phyloP scores from a whole-genome alignment of 2,329 filamentous ascomycete genomes.

The Exophiala sideris region DNA sequence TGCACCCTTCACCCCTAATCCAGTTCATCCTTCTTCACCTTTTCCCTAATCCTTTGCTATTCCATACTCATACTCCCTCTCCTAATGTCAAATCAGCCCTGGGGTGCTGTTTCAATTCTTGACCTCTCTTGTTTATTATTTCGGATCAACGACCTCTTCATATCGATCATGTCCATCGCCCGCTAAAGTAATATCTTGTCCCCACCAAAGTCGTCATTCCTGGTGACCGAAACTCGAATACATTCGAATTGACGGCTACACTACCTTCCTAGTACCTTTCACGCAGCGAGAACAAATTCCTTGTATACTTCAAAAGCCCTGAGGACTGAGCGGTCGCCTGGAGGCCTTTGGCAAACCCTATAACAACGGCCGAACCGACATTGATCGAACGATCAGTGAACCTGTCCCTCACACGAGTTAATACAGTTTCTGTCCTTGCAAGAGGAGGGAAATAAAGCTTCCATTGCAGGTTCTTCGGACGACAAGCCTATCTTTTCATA shows the following conservation, averaged over 20 bases:
- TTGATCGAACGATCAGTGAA: no score
- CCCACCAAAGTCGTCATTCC: constrained; percentile 1
- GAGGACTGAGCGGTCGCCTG: no score
- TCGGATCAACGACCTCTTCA: constrained; percentile 6
- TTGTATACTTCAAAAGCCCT: no score
- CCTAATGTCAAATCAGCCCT: constrained; percentile 24
- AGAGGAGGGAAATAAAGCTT: no score
- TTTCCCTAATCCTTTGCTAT: constrained; percentile 7
- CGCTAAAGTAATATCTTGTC: constrained; percentile 18
- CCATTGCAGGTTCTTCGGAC: no score
- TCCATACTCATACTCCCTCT: constrained; percentile 7
- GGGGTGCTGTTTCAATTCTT: constrained; percentile 26
- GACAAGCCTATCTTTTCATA: background rate
- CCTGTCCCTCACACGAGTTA: no score
- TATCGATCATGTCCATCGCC: constrained; percentile 5
- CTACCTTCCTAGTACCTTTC: no score
- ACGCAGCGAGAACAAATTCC: no score
- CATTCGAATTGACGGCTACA: background rate
- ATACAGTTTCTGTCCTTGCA: no score
- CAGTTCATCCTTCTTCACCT: constrained; percentile 4
- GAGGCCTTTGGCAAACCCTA: no score
- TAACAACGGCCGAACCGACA: no score
- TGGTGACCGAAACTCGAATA: background rate
- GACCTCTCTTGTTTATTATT: constrained; percentile 22
- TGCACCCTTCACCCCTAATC: constrained; percentile 14